Conservation (phyloP, 371 early-diverging fungal species). For the Apophysomyces elegans region DNA sequence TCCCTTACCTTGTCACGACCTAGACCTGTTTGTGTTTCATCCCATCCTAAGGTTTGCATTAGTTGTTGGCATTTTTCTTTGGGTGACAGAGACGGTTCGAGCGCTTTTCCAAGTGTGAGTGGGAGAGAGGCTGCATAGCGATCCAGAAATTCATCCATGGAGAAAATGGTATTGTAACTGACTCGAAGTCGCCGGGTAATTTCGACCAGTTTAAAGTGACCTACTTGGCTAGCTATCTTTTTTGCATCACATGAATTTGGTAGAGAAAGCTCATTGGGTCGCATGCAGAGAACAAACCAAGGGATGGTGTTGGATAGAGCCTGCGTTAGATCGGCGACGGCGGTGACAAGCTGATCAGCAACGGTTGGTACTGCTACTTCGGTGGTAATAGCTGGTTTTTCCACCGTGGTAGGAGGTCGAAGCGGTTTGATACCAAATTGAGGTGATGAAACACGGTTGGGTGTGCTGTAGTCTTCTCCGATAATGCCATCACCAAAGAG, state of each 20-base stretch:
- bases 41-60: constrained; percentile 65
- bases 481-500: constrained; percentile 74
- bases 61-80: constrained; percentile 60
- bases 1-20: constrained; percentile 58
- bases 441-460: constrained; percentile 32
- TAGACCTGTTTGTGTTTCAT: constrained; percentile 58
- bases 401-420: constrained; percentile 24
- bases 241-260: constrained; percentile 62
- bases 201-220: constrained; percentile 49
- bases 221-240: constrained; percentile 59
- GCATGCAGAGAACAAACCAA: constrained; percentile 87
- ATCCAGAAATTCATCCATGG: constrained; percentile 65
- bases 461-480: constrained; percentile 64
- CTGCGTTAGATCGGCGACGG: constrained; percentile 73
- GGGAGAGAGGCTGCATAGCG: constrained; percentile 66
- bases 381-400: constrained; percentile 1
- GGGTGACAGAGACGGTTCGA: constrained; percentile 38
- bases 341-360: constrained; percentile 54
- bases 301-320: constrained; percentile 76
- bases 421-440: constrained; percentile 54
- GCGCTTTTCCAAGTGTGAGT: constrained; percentile 44
- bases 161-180: constrained; percentile 59
- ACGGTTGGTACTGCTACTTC: constrained; percentile 29
- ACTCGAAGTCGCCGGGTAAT: constrained; percentile 53
- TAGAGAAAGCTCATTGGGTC: constrained; percentile 68